phyloP scores from a whole-genome alignment of 257 asterid species.

The Nicotiana benthamiana region DNA sequence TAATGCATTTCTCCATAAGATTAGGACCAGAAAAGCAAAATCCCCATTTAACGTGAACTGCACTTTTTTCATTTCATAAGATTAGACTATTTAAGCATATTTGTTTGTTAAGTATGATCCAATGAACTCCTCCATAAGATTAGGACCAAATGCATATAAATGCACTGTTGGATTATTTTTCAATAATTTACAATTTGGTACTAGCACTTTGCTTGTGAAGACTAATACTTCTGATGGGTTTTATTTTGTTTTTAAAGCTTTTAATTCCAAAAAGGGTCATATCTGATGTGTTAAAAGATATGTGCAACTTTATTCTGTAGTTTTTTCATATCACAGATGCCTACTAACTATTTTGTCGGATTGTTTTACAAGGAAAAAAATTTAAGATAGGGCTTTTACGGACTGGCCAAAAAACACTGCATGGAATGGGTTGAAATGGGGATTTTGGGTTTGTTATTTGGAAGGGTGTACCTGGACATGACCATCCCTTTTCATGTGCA shows the following conservation, averaged over 20 bases:
- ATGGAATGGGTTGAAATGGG: background rate
- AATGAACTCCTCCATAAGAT: background rate
- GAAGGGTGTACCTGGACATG: background rate
- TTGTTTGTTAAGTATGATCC: background rate
- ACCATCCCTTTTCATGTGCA: background rate
- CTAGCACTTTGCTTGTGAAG: background rate
- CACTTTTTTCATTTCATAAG: background rate
- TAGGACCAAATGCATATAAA: background rate
- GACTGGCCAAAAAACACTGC: background rate
- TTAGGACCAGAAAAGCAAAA: background rate
- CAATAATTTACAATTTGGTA: background rate
- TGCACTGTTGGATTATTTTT: background rate
- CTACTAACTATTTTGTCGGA: background rate
- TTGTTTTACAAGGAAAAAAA: background rate
- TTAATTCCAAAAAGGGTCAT: background rate
- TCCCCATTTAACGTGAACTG: background rate
- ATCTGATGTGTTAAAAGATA: background rate
- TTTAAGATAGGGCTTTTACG: background rate
- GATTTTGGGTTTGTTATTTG: background rate
- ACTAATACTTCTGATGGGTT: background rate
- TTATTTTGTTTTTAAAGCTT: background rate
- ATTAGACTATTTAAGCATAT: background rate
- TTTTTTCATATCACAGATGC: background rate
- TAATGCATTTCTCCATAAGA: background rate
- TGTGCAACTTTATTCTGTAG: background rate